Evolutionary conservation across 164 flowering plant species (phyloP).

Genomic region (Magnolia kwangsiensis): DNA sequence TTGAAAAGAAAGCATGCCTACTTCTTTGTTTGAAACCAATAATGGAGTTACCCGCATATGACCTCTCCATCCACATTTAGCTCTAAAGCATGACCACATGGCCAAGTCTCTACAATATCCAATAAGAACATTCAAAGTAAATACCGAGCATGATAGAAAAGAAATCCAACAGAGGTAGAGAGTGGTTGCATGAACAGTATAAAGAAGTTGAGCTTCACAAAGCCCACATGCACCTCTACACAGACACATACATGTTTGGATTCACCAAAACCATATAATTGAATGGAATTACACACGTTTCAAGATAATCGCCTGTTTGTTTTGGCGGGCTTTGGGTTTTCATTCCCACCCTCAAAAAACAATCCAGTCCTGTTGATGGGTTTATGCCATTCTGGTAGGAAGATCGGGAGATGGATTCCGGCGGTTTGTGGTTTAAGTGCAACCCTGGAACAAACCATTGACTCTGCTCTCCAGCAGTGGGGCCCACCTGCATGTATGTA

Average conservation of each 20-base stretch:
- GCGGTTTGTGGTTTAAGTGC: no score
- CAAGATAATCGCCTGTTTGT: not conserved
- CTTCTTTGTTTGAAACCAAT: not conserved
- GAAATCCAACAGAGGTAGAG: not conserved
- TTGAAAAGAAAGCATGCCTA: not conserved
- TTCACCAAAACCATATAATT: not conserved
- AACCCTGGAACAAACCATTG: no score
- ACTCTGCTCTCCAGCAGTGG: no score
- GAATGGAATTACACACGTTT: not conserved
- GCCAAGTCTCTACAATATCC: conserved; percentile 37
- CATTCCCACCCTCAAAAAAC: no score
- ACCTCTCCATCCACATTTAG: conserved; percentile 74
- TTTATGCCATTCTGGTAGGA: no score
- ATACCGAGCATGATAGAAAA: not conserved
- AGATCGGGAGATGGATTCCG: no score
- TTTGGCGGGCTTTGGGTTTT: no score
- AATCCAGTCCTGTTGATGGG: no score
- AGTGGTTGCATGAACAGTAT: not conserved
- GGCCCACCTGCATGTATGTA: no score
- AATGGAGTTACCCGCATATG: conserved; percentile 30
- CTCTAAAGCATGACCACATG: conserved; percentile 61
- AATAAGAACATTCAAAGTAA: not conserved
- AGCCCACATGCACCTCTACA: not conserved
- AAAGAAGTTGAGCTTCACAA: no score
- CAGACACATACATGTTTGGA: not conserved